Conservation (phyloP, 805 yeast species). For the Kodamaea kakaduensis region DNA sequence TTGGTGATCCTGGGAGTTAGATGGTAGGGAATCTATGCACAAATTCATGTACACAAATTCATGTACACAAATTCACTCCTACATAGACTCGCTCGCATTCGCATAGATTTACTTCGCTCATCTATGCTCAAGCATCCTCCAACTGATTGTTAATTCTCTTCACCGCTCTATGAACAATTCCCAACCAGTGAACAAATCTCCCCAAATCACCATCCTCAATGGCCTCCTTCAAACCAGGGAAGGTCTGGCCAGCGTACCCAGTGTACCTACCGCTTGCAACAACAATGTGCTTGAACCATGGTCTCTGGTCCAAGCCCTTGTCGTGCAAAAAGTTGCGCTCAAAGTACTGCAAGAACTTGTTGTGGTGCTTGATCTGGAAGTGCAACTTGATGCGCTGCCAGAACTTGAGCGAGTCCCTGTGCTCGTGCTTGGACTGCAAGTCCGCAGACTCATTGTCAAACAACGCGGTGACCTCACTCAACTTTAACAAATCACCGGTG, state of each 20-base stretch:
- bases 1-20: too few relatives aligned
- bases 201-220: conserved; percentile 44
- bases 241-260: conserved; percentile 48
- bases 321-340: conserved; percentile 51
- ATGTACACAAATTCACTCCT: neutral
- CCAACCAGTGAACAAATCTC: conserved; percentile 42
- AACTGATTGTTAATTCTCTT: conserved; percentile 22
- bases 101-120: too few relatives aligned
- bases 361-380: conserved; percentile 29
- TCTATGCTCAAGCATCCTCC: too few relatives aligned
- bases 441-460: conserved; percentile 27
- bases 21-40: too few relatives aligned
- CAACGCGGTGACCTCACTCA: conserved; percentile 19
- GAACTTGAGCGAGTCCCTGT: conserved; percentile 29
- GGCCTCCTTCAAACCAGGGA: conserved; percentile 61
- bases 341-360: conserved; percentile 39
- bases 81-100: neutral
- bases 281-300: conserved; percentile 62
- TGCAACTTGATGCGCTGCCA: conserved; percentile 34
- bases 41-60: too few relatives aligned
- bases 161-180: conserved; percentile 36
- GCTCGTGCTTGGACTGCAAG: conserved; percentile 29
- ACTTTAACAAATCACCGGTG: conserved; percentile 16
- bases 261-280: conserved; percentile 55
- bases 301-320: conserved; percentile 45